Conservation (phyloP, 495 filamentous ascomycete genomes). For the Penicillium cosmopolitanum region DNA sequence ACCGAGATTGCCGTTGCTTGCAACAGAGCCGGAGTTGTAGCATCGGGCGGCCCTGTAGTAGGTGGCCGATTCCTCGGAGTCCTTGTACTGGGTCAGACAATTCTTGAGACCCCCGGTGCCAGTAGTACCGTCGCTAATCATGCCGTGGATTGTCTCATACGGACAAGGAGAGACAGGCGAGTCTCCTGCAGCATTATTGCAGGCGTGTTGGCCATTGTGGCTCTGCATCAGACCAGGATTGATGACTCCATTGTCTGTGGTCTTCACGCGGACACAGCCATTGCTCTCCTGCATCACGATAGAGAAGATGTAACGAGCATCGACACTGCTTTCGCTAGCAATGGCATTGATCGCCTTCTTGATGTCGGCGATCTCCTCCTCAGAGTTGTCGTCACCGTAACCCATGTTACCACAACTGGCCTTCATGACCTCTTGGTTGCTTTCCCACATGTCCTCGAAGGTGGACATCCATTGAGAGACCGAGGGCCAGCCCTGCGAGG, state of each 20-base stretch:
- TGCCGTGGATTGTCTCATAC: conserved; percentile 41
- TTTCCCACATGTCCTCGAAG: conserved; percentile 31
- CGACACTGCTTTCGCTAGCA: conserved; percentile 43
- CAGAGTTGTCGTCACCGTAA: conserved; percentile 42
- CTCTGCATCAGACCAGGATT: conserved; percentile 63
- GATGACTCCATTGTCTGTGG: conserved; percentile 44
- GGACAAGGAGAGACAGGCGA: conserved; percentile 54
- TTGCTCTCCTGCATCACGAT: conserved; percentile 63
- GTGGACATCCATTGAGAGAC: conserved; percentile 18
- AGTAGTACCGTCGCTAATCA: conserved; percentile 52
- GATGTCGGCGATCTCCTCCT: conserved; percentile 45
- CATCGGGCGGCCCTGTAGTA: conserved; percentile 57
- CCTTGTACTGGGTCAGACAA: conserved; percentile 29
- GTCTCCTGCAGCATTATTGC: conserved; percentile 39
- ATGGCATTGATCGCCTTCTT: conserved; percentile 43
- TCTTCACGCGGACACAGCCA: conserved; percentile 59
- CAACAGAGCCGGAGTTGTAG: conserved; percentile 62
- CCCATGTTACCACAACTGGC: conserved; percentile 44
- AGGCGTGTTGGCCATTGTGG: conserved; percentile 51
- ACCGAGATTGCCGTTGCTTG: conserved; percentile 48
- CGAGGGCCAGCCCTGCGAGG: conserved; percentile 29
- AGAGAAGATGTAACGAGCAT: conserved; percentile 61
- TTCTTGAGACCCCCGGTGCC: conserved; percentile 51
- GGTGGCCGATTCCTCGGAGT: conserved; percentile 33
- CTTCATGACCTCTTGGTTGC: conserved; percentile 46